Evolutionary conservation across 2,329 filamentous ascomycete species (phyloP), one percentile per base, ranked within the genome.

Genomic region (Ophiosphaerella korrae): DNA sequence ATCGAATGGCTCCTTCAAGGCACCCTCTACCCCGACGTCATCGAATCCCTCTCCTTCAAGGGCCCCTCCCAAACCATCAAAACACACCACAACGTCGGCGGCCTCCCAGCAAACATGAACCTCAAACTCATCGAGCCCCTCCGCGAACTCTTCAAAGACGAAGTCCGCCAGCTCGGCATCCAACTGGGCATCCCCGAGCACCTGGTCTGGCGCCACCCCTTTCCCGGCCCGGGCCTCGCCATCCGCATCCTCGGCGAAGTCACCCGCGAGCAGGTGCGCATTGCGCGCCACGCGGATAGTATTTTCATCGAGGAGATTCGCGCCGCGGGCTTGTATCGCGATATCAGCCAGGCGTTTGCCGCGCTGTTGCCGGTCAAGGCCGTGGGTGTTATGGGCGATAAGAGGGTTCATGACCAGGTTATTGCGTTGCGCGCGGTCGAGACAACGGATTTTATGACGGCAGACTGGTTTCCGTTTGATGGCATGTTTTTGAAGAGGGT

Each of bases 1-100:
- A 88, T 97, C 34, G 84, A 90, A 64, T 97, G 85, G 82, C 89
- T 97, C 68, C 80, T 97, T 8, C 92, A 97, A 75, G 91, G 92
- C 14, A 94, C 90, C 7, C 80, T 94, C 21, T 93, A 91, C 74
- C 88, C 87, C 1, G 88, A 89, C 70, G 84, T 88, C 51, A 88
- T 88, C 58, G 86, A 88, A 63, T 85, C 81, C 57, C 84, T 90
- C 55, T 88, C 85, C 23, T 90, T 89, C 81, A 88, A 88, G 70
- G 87, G 87, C 0, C 87, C 87, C 12, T 85, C 81, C 33, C 82
- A 82, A 23, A 89, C 87, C 11, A 90, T 90, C 75, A 90, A 89
- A 72, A 89, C 86, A 11, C 87, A 88, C 73, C 86, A 88, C 78
- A 86, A 89, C 63, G 87, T 89, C 29, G 88, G 88, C 42, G 87